Base-by-base conservation (phyloP, 768 basidiomycete genomes). In the Lactifluus rugatus region DNA sequence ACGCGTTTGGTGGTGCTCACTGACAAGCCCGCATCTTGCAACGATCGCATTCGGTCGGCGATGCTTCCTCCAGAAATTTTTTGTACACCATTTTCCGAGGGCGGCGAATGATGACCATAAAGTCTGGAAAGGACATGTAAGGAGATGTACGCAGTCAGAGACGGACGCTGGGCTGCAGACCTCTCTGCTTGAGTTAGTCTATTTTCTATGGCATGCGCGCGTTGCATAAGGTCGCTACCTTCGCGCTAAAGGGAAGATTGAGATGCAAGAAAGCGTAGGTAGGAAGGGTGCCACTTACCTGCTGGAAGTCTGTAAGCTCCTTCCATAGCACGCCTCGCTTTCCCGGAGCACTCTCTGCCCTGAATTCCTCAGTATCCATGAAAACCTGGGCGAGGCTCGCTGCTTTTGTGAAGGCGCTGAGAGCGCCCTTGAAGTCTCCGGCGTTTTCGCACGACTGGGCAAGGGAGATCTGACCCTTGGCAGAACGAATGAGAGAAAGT, bases 31-130 rank as follows among this genome's bases (percentile, higher is more conserved):
- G 80, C 83, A 58, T 81, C 82, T 67, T 85, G 79, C 19, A 95
- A 71, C 16, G 86, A 82, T 63, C 79, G 82, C 72, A 93, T 78
- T 50, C 93, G 81, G 72, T 92, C 91, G 25, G 87, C 86, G 58
- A 95, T 89, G 50, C 81, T 84, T 6, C 76, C 82, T n/a, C 82
- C 84, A 2, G 78, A 56, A 1, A 64, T 65, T 59, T 76, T 76
- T 56, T 62, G 62, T 19, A 67, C 64, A 1, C 62, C 55, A 41
- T 60, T 60, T 44, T 52, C 31, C 39, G 54, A 19, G 34, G 57
- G 26, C 23, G 56, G 45, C 4, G 54, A 48, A 10, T 41, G 62
- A 46, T 65, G 57, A 13, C 58, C 62, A 44, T 62, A 48, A 34
- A 58, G 39, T 28, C 53, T 60, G 52, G 46, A 41, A 51, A 51